Base-by-base conservation (phyloP, 306 rosid species). In the Myrica gale region DNA sequence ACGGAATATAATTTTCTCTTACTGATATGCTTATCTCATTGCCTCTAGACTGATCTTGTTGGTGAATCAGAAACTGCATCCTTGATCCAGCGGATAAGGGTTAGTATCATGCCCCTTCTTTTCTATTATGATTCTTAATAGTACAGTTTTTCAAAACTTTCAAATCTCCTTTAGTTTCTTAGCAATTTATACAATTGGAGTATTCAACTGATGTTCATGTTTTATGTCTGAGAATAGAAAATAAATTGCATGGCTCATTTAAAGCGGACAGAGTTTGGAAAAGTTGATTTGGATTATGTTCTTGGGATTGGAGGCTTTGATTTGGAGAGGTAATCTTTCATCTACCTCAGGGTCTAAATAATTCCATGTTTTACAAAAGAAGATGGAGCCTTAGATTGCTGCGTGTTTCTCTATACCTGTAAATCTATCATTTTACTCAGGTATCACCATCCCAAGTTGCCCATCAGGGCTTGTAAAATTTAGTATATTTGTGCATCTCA, bases 251-350 rank as follows among this genome's bases (percentile, higher is more conserved):
- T 92, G 96, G 99, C 97, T 72, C 52, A 89, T 85, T 78, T 95
- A 71, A 92, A 90, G 89, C 85, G 84, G 84, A 95, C 99, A 53
- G 88, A 92, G 83, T 95, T 80, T 85, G 99, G 99, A 62, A 89
- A 95, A 82, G 97, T 95, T 72, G 87, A 90, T 84, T 84, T 95
- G 90, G 99, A 92, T 86, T 92, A 95, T 79, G 97, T 90, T 76
- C 99, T 95, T 84, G 99, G 99, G 55, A 86, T 95, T 48, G 99
- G 99, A 48, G 99, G 99, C 53, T 95, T 90, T 84, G 97, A 95
- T 85, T 81, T 95, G 90, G 97, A 95, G 87, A 95, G 99, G 99
- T 95, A 81, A 45, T 55, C 26, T 60, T 66, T 76, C 68, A 26
- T n/a, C 79, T 37, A 80, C 74, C 76, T 58, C 37, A 10, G 62